phyloP scores from a whole-genome alignment of 768 basidiomycete genomes.

The Suillus weaverae region DNA sequence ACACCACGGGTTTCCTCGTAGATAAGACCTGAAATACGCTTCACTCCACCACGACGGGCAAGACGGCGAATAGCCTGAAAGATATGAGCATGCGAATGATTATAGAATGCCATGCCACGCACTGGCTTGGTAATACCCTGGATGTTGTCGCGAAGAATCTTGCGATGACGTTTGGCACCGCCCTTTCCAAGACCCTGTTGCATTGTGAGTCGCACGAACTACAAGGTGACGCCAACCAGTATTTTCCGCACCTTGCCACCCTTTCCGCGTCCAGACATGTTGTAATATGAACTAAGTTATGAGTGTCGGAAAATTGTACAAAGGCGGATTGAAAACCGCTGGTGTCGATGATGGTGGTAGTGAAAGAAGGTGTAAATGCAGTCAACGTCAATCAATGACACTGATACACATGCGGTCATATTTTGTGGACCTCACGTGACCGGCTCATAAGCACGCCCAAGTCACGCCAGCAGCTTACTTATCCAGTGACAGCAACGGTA shows the following conservation, averaged over 20 bases:
- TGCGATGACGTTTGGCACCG: neutral
- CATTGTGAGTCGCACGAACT: neutral
- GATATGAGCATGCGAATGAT: neutral
- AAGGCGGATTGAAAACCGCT: neutral
- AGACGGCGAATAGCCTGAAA: neutral
- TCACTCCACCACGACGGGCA: neutral
- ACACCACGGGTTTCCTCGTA: neutral
- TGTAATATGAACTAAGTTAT: neutral
- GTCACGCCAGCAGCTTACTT: neutral
- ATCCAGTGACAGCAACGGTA: neutral
- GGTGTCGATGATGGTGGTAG: neutral
- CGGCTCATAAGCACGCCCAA: neutral
- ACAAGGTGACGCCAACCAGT: neutral
- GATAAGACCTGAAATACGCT: neutral
- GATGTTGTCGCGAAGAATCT: neutral
- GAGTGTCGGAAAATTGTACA: neutral
- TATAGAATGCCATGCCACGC: neutral
- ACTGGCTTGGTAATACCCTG: neutral
- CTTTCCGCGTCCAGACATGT: neutral
- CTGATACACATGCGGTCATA: neutral
- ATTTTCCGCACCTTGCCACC: neutral
- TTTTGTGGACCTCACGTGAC: neutral
- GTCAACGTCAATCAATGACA: neutral
- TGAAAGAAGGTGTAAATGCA: neutral
- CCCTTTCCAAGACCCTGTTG: neutral